Conservation (phyloP, 139 green algal species). For the Picochlorum sp. region DNA sequence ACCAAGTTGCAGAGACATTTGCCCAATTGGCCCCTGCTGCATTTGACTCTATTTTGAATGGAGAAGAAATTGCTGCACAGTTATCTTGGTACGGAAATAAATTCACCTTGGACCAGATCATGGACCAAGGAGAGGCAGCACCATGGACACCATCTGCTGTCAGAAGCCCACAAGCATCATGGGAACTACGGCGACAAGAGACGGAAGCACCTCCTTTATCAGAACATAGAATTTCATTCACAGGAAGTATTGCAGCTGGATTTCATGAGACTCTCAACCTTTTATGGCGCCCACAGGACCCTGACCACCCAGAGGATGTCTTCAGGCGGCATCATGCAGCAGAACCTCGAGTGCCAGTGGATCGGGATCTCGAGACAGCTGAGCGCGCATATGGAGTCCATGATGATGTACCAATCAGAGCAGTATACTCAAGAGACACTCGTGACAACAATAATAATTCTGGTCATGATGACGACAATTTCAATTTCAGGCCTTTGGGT, state of each 20-base stretch:
- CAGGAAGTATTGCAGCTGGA: conserved; percentile 8
- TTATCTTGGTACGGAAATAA: conserved; percentile 1
- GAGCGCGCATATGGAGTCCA: conserved; percentile 1
- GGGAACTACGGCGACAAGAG: not conserved
- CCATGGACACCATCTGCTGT: not conserved
- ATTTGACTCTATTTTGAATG: conserved; percentile 16
- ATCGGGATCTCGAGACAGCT: not conserved
- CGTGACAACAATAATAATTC: no score
- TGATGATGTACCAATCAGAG: not conserved
- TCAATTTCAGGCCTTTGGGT: conserved; percentile 1
- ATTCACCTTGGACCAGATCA: not conserved
- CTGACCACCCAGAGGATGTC: conserved; percentile 12
- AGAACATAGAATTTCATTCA: not conserved
- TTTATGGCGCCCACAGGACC: conserved; percentile 8
- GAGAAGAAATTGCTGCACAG: conserved; percentile 5
- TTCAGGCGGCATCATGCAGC: not conserved
- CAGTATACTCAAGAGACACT: not conserved
- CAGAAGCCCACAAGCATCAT: not conserved
- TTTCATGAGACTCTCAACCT: not conserved
- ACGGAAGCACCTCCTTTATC: not conserved
- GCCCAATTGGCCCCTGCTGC: conserved; percentile 8
- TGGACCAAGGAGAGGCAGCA: conserved; percentile 1
- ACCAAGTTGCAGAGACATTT: conserved; percentile 23
- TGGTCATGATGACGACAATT: no score
- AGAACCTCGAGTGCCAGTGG: not conserved